A percentile compares a stretch with the other conserved stretches of the same genome.
These are phyloP conservation scores for Scheffersomyces insectosa DNA, from an alignment of 1,139 yeast genomes.

Conservation along the genomic window DNA sequence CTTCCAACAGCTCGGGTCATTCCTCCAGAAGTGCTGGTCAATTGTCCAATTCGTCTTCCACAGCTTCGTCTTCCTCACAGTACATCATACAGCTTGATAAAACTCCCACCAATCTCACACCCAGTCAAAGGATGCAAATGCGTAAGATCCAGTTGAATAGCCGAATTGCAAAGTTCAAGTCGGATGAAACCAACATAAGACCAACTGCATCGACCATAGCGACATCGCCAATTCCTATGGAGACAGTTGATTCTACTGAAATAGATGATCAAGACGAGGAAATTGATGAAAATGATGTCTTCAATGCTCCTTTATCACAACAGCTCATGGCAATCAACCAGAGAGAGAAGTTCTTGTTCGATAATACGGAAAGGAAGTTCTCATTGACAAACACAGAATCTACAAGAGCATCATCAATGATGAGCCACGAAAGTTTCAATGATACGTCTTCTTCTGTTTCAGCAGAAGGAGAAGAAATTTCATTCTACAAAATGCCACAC, in stretches of 20 bases:
- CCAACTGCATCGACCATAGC: too few species aligned
- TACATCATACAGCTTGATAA: constrained; percentile 25
- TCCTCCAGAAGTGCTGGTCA: too few species aligned
- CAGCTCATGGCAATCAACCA: constrained; percentile 35
- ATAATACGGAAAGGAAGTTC: constrained; percentile 19
- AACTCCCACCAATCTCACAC: constrained; percentile 34
- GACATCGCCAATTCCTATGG: not conserved
- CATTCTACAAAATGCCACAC: not conserved
- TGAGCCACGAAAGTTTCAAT: constrained; percentile 25
- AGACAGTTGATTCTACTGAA: not conserved
- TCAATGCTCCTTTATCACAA: constrained; percentile 65
- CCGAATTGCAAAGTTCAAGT: constrained; percentile 23
- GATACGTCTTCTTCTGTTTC: constrained; percentile 4
- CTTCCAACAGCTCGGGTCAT: constrained; percentile 2
- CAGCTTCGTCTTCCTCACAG: constrained; percentile 11
- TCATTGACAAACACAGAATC: constrained; percentile 30
- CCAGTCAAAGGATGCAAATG: constrained; percentile 39
- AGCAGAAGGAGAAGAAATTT: constrained; percentile 13
- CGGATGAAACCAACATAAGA: constrained; percentile 8
- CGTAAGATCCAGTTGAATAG: constrained; percentile 30
- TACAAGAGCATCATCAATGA: constrained; percentile 47
- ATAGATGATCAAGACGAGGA: constrained; percentile 50
- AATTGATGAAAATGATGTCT: constrained; percentile 50
- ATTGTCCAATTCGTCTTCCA: constrained; percentile 1
- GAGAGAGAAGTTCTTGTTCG: constrained; percentile 25